phyloP scores from a whole-genome alignment of 306 rosid species.

The Fagus crenata region DNA sequence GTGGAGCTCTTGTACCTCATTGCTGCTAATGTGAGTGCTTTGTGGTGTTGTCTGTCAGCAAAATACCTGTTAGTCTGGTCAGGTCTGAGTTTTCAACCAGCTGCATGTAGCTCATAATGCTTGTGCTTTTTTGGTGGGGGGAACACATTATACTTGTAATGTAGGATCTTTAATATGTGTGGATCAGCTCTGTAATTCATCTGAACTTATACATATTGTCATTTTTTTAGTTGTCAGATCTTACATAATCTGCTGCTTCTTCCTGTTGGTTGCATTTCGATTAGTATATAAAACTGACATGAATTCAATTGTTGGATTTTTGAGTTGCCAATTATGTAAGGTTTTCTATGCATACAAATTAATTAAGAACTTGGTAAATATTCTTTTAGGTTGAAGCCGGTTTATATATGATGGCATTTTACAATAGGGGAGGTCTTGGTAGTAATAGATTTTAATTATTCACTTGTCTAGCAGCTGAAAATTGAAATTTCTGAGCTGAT shows the following conservation, averaged over 20 bases:
- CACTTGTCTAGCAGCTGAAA: conserved; percentile 28
- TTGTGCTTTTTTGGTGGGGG: neutral
- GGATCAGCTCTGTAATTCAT: neutral
- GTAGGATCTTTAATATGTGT: neutral
- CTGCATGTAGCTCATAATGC: neutral
- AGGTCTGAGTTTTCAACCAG: neutral
- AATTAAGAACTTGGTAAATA: neutral
- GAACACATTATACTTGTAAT: neutral
- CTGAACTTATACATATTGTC: neutral
- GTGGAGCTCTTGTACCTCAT: neutral
- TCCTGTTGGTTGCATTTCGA: neutral
- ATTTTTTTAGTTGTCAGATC: neutral
- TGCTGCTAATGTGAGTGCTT: neutral
- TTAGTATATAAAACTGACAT: neutral
- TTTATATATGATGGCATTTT: neutral
- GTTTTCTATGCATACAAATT: neutral
- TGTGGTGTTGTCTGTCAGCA: neutral
- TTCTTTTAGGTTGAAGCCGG: neutral
- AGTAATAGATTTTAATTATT: conserved; percentile 1
- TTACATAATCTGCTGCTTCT: neutral
- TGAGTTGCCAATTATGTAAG: neutral
- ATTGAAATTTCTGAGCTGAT: conserved; percentile 16
- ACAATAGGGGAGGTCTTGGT: neutral
- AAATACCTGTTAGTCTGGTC: neutral
- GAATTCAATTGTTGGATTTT: neutral